Evolutionary conservation across 805 yeast genomes (phyloP).

Genomic region (Hanseniaspora occidentalis): DNA sequence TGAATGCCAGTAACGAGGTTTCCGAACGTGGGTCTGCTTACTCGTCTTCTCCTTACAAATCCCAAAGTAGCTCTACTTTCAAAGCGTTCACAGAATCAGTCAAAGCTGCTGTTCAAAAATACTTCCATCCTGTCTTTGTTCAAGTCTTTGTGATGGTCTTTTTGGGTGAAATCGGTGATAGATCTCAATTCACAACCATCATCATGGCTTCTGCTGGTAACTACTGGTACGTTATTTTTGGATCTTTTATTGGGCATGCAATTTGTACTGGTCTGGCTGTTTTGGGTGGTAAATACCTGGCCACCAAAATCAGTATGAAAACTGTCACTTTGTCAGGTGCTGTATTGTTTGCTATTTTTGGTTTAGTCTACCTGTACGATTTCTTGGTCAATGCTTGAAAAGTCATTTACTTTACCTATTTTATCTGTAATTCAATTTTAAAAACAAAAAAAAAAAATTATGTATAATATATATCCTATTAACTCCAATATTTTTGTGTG

Average conservation of each 20-base stretch:
- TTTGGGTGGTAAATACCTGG: constrained; percentile 81
- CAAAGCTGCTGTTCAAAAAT: constrained; percentile 42
- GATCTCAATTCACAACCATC: constrained; percentile 95
- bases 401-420: neutral
- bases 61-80: constrained; percentile 9
- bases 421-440: neutral
- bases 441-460: neutral
- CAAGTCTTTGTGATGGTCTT: constrained; percentile 94
- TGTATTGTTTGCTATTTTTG: constrained; percentile 69
- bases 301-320: constrained; percentile 81
- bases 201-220: constrained; percentile 97
- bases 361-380: constrained; percentile 66
- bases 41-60: constrained; percentile 1
- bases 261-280: constrained; percentile 86
- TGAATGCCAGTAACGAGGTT: constrained; percentile 37
- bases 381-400: constrained; percentile 27
- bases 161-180: constrained; percentile 97
- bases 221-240: constrained; percentile 78
- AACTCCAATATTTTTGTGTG: neutral
- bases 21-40: constrained; percentile 43
- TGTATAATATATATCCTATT: neutral
- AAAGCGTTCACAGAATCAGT: constrained; percentile 25
- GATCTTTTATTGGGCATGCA: constrained; percentile 84
- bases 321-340: constrained; percentile 90
- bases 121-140: constrained; percentile 82